Conservation (phyloP, 805 yeast species). For the Lachancea thermotolerans region DNA sequence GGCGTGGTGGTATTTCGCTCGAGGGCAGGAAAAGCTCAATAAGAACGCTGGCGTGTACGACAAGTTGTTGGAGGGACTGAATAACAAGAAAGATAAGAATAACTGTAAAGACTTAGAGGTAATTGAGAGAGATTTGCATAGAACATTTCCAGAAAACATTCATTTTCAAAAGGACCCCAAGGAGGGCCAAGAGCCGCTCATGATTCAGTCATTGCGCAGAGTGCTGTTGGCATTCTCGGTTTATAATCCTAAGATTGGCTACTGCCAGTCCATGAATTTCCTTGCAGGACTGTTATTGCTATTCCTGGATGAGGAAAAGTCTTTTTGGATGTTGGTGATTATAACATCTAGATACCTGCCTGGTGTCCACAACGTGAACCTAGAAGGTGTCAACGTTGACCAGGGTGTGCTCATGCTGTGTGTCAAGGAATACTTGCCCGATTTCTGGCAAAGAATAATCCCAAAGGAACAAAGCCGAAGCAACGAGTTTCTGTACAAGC, state of each 20-base stretch:
- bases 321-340: constrained; percentile 94
- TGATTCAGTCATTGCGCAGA: constrained; percentile 67
- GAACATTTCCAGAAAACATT: constrained; percentile 92
- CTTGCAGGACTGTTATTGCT: constrained; percentile 79
- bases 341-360: constrained; percentile 81
- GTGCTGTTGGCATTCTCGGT: constrained; percentile 79
- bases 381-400: constrained; percentile 92
- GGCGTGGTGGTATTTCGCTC: constrained; percentile 94
- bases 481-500: constrained; percentile 52
- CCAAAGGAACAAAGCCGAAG: constrained; percentile 8
- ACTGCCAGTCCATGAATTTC: constrained; percentile 92
- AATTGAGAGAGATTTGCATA: constrained; percentile 85
- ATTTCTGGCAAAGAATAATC: constrained; percentile 49
- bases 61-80: constrained; percentile 38
- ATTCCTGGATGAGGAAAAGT: constrained; percentile 81
- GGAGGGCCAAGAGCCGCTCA: constrained; percentile 45
- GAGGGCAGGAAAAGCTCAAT: constrained; percentile 67
- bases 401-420: constrained; percentile 92
- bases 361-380: constrained; percentile 80
- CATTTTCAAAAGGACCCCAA: constrained; percentile 51
- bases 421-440: constrained; percentile 75
- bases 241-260: constrained; percentile 85
- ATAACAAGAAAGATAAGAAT: constrained; percentile 8
- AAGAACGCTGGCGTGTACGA: constrained; percentile 72
- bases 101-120: constrained; percentile 63